These are phyloP conservation scores for Pleurostoma richardsiae DNA, from an alignment of 2,329 filamentous ascomycete genomes.

Conservation along the genomic window DNA sequence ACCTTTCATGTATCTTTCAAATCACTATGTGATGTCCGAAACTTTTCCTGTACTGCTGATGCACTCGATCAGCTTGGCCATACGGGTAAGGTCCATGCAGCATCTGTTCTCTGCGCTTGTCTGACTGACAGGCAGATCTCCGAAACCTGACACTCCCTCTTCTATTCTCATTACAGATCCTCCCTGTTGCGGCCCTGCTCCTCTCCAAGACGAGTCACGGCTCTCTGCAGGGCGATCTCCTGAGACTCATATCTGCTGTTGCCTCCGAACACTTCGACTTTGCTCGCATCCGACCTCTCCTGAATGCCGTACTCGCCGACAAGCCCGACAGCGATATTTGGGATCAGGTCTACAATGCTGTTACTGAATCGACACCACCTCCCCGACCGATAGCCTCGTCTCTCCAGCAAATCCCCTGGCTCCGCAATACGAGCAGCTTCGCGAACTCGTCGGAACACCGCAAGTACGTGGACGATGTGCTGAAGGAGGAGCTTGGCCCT, in stretches of 20 bases:
- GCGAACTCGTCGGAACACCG: too few species aligned
- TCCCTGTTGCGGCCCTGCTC: background rate
- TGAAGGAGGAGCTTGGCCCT: conserved; percentile 26
- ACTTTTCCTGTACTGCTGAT: background rate
- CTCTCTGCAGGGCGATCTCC: background rate
- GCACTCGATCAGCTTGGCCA: background rate
- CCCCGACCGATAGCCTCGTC: conserved; percentile 18
- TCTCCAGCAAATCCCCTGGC: conserved; percentile 22
- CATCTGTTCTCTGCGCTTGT: too few species aligned
- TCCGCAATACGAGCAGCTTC: conserved; percentile 23
- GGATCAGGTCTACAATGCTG: conserved; percentile 26
- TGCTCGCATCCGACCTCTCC: conserved; percentile 24
- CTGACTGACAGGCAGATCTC: background rate
- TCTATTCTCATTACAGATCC: background rate
- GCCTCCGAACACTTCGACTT: conserved; percentile 10
- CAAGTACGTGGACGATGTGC: conserved; percentile 24
- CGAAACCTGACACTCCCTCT: background rate
- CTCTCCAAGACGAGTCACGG: background rate
- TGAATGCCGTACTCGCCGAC: conserved; percentile 19
- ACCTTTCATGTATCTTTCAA: background rate
- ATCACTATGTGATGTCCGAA: background rate
- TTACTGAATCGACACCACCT: conserved; percentile 27
- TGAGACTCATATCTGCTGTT: background rate
- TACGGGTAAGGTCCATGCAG: background rate
- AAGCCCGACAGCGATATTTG: conserved; percentile 25